Percentiles rank a stretch among this genome's conserved stretches.
Conservation (phyloP, 306 rosid genomes). For the Erythrophleum fordii region DNA sequence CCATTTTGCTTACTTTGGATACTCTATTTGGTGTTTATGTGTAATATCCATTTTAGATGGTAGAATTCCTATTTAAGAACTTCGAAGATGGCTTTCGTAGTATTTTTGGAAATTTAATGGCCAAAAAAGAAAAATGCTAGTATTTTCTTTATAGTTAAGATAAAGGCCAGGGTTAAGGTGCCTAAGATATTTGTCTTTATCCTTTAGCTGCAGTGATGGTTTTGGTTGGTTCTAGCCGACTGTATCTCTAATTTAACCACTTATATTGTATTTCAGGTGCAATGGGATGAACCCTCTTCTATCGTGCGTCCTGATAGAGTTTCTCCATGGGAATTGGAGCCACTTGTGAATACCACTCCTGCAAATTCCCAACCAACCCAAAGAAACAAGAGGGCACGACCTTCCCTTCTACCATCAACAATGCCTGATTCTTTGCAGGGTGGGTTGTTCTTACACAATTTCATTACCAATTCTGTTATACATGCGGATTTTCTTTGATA, state of each 20-base stretch:
- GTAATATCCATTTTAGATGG: not conserved
- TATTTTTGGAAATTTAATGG: too few relatives aligned
- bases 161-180: not conserved
- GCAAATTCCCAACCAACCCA: conserved; percentile 74
- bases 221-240: not conserved
- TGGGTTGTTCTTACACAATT: conserved; percentile 40
- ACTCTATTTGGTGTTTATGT: not conserved
- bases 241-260: not conserved
- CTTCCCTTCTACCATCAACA: conserved; percentile 71
- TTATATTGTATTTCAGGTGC: conserved; percentile 64
- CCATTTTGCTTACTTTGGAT: not conserved
- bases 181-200: not conserved
- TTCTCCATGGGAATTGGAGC: conserved; percentile 98
- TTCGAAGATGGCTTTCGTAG: too few relatives aligned
- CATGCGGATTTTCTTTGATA: conserved; percentile 15
- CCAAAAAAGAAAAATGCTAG: too few relatives aligned
- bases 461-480: conserved; percentile 12
- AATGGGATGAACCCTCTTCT: conserved; percentile 97
- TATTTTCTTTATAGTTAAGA: too few relatives aligned
- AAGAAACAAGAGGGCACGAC: conserved; percentile 87
- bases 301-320: conserved; percentile 94
- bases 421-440: conserved; percentile 69
- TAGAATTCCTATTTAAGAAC: not conserved
- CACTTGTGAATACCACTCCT: conserved; percentile 72
- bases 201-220: not conserved